Conservation (phyloP, 2,329 filamentous ascomycete genomes). For the Ciborinia camelliae region DNA sequence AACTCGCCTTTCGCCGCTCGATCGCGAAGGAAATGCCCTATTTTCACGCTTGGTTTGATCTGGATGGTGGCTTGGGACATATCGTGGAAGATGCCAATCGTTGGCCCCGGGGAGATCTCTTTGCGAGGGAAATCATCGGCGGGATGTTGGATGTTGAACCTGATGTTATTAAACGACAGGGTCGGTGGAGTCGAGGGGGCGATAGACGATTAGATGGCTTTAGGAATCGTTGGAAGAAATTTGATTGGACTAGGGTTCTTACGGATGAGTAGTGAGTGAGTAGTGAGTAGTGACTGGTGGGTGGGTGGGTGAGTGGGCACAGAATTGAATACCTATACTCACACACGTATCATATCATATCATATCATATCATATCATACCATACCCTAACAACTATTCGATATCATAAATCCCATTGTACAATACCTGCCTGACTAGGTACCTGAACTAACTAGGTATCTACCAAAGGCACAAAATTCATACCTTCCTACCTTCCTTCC, state of each 20-base stretch:
- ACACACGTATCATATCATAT: background rate
- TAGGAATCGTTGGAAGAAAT: conserved; percentile 66
- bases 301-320: too few species aligned
- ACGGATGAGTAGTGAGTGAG: conserved; percentile 32
- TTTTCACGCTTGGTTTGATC: conserved; percentile 92
- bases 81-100: conserved; percentile 79
- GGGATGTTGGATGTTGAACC: conserved; percentile 85
- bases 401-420: conserved; percentile 1
- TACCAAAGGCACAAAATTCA: background rate
- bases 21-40: conserved; percentile 97
- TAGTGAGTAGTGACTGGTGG: conserved; percentile 26
- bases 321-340: background rate
- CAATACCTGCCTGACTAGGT: background rate
- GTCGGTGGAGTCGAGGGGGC: conserved; percentile 66
- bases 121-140: conserved; percentile 86
- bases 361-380: conserved; percentile 1
- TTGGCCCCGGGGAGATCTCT: conserved; percentile 90
- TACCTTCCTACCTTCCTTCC: too few species aligned
- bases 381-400: background rate
- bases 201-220: conserved; percentile 69
- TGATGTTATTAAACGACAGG: conserved; percentile 85
- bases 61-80: conserved; percentile 90
- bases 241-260: conserved; percentile 72
- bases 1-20: conserved; percentile 74
- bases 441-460: background rate